Evolutionary conservation across 2,329 filamentous ascomycete genomes (phyloP).

Genomic region (Dryadomyces quercus-mongolicae): DNA sequence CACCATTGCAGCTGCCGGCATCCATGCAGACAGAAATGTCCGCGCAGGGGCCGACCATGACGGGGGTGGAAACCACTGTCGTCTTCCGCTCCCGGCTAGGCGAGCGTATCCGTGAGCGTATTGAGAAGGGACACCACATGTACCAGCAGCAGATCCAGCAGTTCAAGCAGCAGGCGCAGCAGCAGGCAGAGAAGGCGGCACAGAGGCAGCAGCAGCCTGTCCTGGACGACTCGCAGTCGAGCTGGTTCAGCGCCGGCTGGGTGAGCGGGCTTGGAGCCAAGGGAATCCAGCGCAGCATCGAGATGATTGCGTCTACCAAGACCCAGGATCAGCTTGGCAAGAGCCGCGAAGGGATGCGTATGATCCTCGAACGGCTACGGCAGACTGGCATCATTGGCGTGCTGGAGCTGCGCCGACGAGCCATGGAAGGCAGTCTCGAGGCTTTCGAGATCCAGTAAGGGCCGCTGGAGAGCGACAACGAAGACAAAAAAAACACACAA

Average conservation of each 20-base stretch:
- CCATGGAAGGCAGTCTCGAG: slow-evolving; percentile 24
- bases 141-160: slow-evolving; percentile 17
- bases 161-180: slow-evolving; percentile 16
- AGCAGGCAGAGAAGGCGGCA: no score
- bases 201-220: slow-evolving; percentile 10
- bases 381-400: slow-evolving; percentile 47
- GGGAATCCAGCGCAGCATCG: slow-evolving; percentile 68
- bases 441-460: slow-evolving; percentile 12
- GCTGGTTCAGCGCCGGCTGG: slow-evolving; percentile 29
- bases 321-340: slow-evolving; percentile 69
- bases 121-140: slow-evolving; percentile 28
- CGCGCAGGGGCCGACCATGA: slow-evolving; percentile 23
- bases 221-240: slow-evolving; percentile 19
- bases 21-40: not conserved
- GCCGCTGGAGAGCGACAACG: not conserved
- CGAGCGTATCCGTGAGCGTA: slow-evolving; percentile 48
- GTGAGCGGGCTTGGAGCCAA: slow-evolving; percentile 47
- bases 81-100: slow-evolving; percentile 62
- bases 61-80: slow-evolving; percentile 62
- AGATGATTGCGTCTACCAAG: slow-evolving; percentile 64
- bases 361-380: slow-evolving; percentile 60
- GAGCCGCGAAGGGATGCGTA: slow-evolving; percentile 71
- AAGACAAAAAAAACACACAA: not conserved
- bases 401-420: slow-evolving; percentile 39
- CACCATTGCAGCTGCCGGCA: not conserved